Conservation (phyloP, 2,329 filamentous ascomycete genomes). For the Torrubiella hemipterigena region DNA sequence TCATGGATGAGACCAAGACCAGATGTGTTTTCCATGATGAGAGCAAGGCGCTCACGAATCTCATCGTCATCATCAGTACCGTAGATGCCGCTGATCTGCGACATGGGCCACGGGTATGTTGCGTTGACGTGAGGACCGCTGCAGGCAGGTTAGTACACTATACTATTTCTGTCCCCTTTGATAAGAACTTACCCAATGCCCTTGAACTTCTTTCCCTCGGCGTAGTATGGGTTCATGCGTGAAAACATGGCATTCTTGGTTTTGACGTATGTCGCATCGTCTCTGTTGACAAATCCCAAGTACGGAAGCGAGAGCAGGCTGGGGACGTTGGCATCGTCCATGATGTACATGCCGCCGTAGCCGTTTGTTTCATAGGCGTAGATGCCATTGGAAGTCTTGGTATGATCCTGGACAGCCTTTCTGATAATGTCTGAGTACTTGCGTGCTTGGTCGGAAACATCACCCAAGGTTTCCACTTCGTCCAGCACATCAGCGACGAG, state of each 20-base stretch:
- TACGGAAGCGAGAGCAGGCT: constrained; percentile 54
- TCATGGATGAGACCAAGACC: constrained; percentile 36
- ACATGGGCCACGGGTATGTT: constrained; percentile 45
- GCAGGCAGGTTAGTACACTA: not conserved
- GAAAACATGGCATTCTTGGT: constrained; percentile 69
- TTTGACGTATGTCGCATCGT: constrained; percentile 60
- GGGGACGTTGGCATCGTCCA: constrained; percentile 64
- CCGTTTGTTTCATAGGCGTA: constrained; percentile 72
- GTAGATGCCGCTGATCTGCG: constrained; percentile 38
- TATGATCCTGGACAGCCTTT: constrained; percentile 52
- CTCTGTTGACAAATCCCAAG: constrained; percentile 43
- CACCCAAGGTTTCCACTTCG: constrained; percentile 56
- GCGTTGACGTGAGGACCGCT: constrained; percentile 54
- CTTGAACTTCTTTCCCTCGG: constrained; percentile 11
- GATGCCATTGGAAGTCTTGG: constrained; percentile 36
- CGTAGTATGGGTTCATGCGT: constrained; percentile 67
- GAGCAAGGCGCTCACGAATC: constrained; percentile 20
- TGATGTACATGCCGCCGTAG: constrained; percentile 52
- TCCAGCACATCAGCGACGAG: constrained; percentile 50
- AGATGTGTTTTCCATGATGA: constrained; percentile 27
- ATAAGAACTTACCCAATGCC: constrained; percentile 15
- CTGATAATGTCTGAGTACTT: constrained; percentile 44
- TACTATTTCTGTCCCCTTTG: no score
- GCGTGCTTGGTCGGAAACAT: constrained; percentile 36
- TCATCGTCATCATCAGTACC: constrained; percentile 27